phyloP scores from a whole-genome alignment of 2,329 filamentous ascomycete species.

The Paramyrothecium sp. region DNA sequence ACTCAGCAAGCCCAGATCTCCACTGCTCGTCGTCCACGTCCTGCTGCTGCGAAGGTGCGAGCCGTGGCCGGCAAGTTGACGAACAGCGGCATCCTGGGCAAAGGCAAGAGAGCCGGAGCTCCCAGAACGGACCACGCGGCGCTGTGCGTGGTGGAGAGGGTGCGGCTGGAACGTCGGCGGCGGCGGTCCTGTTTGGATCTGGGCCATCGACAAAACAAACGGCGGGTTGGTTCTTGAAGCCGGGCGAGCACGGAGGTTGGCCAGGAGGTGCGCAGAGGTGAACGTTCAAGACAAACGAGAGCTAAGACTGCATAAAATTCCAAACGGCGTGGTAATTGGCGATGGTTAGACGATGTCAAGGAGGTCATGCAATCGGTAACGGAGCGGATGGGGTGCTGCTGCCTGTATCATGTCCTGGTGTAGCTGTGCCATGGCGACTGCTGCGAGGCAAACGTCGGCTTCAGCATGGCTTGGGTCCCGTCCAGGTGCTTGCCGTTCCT shows the following conservation, averaged over 20 bases:
- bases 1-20: constrained; percentile 43
- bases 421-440: neutral
- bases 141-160: constrained; percentile 11
- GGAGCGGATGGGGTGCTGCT: neutral
- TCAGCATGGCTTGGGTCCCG: too few relatives aligned
- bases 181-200: neutral
- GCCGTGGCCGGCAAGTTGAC: constrained; percentile 16
- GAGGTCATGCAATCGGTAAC: neutral
- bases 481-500: too few relatives aligned
- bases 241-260: too few relatives aligned
- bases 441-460: neutral
- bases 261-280: neutral
- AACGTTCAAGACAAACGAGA: neutral
- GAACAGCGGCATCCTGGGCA: constrained; percentile 21
- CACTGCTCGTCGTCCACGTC: constrained; percentile 58
- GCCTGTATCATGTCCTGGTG: neutral
- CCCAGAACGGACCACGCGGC: constrained; percentile 17
- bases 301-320: neutral
- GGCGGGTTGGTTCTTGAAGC: too few relatives aligned
- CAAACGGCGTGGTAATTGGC: neutral
- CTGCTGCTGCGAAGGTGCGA: constrained; percentile 40
- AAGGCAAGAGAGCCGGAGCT: constrained; percentile 22
- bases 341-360: neutral
- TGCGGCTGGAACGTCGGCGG: constrained; percentile 2
- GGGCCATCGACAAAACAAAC: neutral